Evolutionary conservation across 306 rosid species (phyloP).

Genomic region (Vigna reflexopilosa): DNA sequence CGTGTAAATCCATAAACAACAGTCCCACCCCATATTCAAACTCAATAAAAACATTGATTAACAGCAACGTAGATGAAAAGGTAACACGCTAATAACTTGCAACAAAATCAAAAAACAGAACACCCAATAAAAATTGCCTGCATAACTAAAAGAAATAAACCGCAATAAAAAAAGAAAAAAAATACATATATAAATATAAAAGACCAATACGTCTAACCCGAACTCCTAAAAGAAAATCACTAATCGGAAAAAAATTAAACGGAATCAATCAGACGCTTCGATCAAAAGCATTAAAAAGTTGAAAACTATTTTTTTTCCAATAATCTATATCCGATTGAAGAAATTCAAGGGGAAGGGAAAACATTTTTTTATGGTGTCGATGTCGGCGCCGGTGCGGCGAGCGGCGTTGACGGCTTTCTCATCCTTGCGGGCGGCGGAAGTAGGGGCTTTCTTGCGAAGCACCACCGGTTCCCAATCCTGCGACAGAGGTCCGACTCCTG

Average conservation of each 20-base stretch:
- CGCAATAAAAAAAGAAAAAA: too few relatives aligned
- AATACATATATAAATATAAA: not conserved
- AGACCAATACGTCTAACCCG: not conserved
- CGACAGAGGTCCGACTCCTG: slow-evolving; percentile 76
- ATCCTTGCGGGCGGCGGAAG: slow-evolving; percentile 87
- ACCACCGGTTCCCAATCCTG: slow-evolving; percentile 97
- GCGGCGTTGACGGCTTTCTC: slow-evolving; percentile 97
- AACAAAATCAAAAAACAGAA: not conserved
- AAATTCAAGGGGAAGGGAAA: not conserved
- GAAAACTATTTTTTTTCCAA: not conserved
- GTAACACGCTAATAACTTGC: not conserved
- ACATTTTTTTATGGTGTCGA: slow-evolving; percentile 83
- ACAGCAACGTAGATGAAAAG: slow-evolving; percentile 3
- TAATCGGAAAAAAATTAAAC: not conserved
- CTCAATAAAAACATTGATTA: not conserved
- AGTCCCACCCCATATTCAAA: not conserved
- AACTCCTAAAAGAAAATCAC: not conserved
- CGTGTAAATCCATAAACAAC: not conserved
- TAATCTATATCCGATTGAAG: not conserved
- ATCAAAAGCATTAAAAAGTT: not conserved
- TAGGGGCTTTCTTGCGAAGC: slow-evolving; percentile 84
- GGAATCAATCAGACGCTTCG: not conserved
- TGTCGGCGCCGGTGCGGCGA: slow-evolving; percentile 85
- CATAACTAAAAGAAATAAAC: not conserved
- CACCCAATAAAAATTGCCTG: not conserved